phyloP scores from a whole-genome alignment of 83 land plant genomes.

The Diphasiastrum complanatum region DNA sequence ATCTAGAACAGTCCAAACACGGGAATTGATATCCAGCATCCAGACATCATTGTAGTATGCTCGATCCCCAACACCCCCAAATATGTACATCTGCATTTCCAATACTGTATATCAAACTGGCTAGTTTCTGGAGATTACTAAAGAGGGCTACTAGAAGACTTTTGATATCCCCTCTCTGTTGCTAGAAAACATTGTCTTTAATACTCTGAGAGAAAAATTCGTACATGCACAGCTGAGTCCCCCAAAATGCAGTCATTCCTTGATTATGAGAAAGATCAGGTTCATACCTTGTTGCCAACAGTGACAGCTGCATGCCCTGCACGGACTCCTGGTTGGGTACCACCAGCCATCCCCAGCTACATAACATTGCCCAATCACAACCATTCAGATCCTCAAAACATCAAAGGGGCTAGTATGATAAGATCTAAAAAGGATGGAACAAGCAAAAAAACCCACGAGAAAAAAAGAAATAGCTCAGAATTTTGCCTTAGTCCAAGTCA shows the following conservation, averaged over 20 bases:
- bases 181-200: too few species aligned
- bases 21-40: slow-evolving; percentile 42
- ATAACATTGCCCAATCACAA: background rate
- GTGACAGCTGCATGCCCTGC: slow-evolving; percentile 55
- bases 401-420: too few species aligned
- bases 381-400: too few species aligned
- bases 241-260: background rate
- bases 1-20: slow-evolving; percentile 49
- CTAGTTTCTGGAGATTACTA: too few species aligned
- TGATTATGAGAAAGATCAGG: background rate
- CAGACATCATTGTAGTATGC: slow-evolving; percentile 65
- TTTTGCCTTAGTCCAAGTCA: slow-evolving; percentile 13
- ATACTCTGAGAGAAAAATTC: too few species aligned
- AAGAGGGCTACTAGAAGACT: too few species aligned
- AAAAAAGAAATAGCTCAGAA: background rate
- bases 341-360: slow-evolving; percentile 36
- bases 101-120: too few species aligned
- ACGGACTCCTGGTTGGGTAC: slow-evolving; percentile 49
- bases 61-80: slow-evolving; percentile 71
- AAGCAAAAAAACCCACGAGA: background rate
- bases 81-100: slow-evolving; percentile 45
- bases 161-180: too few species aligned
- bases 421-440: background rate
- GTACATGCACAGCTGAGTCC: background rate
- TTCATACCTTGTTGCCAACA: slow-evolving; percentile 42